phyloP scores from a whole-genome alignment of 495 filamentous ascomycete genomes.

The Xylaria castorea region DNA sequence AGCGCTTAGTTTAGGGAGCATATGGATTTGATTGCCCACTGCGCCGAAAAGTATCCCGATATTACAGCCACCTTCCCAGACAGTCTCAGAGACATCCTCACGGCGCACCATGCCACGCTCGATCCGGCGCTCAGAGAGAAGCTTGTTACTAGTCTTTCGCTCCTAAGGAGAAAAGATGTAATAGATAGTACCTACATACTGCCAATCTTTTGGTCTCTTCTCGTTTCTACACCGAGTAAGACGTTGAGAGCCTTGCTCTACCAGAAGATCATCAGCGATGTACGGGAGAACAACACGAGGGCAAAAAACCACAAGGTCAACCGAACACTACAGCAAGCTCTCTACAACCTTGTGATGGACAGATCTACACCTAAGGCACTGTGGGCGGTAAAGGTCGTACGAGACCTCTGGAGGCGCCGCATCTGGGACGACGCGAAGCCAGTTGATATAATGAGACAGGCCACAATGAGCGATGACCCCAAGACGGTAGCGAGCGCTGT shows the following conservation, averaged over 20 bases:
- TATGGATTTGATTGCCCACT: slow-evolving; percentile 88
- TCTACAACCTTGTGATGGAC: slow-evolving; percentile 91
- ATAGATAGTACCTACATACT: slow-evolving; percentile 83
- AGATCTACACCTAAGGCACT: slow-evolving; percentile 81
- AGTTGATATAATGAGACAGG: slow-evolving; percentile 94
- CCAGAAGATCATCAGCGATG: slow-evolving; percentile 88
- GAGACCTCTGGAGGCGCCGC: slow-evolving; percentile 86
- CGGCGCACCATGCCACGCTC: slow-evolving; percentile 78
- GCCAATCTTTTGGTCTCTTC: slow-evolving; percentile 89
- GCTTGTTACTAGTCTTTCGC: slow-evolving; percentile 86
- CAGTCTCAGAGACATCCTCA: slow-evolving; percentile 80
- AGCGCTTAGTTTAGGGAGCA: slow-evolving; percentile 73
- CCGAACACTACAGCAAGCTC: slow-evolving; percentile 85
- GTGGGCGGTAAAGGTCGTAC: slow-evolving; percentile 91
- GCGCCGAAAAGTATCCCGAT: slow-evolving; percentile 89
- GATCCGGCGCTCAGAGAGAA: slow-evolving; percentile 88
- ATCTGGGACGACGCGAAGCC: slow-evolving; percentile 89
- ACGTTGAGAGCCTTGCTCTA: slow-evolving; percentile 82
- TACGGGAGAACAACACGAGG: slow-evolving; percentile 84
- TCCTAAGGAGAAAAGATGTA: slow-evolving; percentile 89
- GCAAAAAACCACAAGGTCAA: slow-evolving; percentile 90
- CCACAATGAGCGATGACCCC: slow-evolving; percentile 78
- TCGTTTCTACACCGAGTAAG: slow-evolving; percentile 86
- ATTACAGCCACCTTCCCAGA: slow-evolving; percentile 78
- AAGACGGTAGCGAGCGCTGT: slow-evolving; percentile 89